A percentile compares a stretch with the other conserved stretches of the same genome.
Evolutionary conservation across 306 rosid genomes (phyloP).

Genomic region (Citrullus mucosospermus): DNA sequence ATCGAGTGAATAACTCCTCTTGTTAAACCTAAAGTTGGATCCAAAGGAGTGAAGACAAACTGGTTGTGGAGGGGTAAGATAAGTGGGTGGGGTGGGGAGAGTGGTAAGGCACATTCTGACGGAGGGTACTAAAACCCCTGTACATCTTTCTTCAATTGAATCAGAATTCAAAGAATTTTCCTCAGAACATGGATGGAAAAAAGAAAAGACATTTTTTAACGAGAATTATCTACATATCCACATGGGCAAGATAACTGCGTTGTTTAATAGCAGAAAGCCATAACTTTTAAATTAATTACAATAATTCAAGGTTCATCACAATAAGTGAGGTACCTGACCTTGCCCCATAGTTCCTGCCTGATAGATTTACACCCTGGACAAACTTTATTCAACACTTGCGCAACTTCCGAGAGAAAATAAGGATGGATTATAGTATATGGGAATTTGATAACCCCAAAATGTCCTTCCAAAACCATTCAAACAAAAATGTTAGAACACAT

Average conservation of each 20-base stretch:
- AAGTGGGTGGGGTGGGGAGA: background rate
- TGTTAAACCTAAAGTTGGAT: background rate
- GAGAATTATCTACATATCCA: background rate
- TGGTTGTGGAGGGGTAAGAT: background rate
- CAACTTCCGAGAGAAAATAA: constrained; percentile 63
- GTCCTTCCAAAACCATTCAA: constrained; percentile 46
- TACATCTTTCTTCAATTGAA: no score
- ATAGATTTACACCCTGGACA: constrained; percentile 76
- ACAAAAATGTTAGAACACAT: constrained; percentile 16
- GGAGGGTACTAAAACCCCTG: background rate
- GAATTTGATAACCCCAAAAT: constrained; percentile 69
- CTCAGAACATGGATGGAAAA: no score
- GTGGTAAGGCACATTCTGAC: background rate
- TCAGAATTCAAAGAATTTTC: no score
- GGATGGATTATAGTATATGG: constrained; percentile 60
- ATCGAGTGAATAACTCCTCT: background rate
- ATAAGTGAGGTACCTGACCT: constrained; percentile 55
- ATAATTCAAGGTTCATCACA: constrained; percentile 12
- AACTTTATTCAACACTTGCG: constrained; percentile 62
- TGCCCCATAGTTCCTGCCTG: constrained; percentile 30
- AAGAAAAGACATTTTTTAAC: no score
- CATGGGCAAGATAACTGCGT: background rate
- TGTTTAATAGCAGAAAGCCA: background rate
- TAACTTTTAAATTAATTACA: background rate
- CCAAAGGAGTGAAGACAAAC: background rate